A percentile compares a stretch with the other conserved stretches of the same genome.
These are phyloP conservation scores for Xylaria arbuscula DNA, from an alignment of 2,329 filamentous ascomycete species.

Conservation along the genomic window DNA sequence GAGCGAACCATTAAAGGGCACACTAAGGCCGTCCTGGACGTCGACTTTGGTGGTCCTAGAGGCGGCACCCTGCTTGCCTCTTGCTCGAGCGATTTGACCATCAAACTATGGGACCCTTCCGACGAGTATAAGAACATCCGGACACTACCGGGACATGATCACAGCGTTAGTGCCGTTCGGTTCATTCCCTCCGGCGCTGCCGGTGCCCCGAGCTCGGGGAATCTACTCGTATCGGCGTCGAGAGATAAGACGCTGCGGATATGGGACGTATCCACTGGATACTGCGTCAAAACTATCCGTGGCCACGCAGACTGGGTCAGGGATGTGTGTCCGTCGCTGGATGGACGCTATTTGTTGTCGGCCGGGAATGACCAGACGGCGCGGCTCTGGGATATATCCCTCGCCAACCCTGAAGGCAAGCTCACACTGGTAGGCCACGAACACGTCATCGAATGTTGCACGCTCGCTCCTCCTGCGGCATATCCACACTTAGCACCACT, in stretches of 20 bases:
- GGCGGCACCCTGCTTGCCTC: constrained; percentile 83
- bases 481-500: constrained; percentile 82
- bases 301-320: constrained; percentile 94
- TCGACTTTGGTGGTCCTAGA: constrained; percentile 89
- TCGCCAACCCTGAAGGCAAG: constrained; percentile 76
- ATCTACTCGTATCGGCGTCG: constrained; percentile 86
- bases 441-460: constrained; percentile 85
- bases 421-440: constrained; percentile 87
- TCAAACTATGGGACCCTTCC: constrained; percentile 93
- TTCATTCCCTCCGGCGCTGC: constrained; percentile 88
- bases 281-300: constrained; percentile 88
- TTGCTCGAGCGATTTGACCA: constrained; percentile 89
- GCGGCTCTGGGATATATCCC: constrained; percentile 84
- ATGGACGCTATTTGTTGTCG: constrained; percentile 85
- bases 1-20: constrained; percentile 93
- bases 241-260: constrained; percentile 86
- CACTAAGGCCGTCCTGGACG: constrained; percentile 86
- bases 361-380: constrained; percentile 85
- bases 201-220: constrained; percentile 81
- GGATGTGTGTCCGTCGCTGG: constrained; percentile 82
- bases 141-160: constrained; percentile 90
- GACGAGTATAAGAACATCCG: constrained; percentile 96
- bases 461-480: constrained; percentile 81
- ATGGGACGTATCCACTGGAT: constrained; percentile 94
- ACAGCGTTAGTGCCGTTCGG: constrained; percentile 87